A percentile compares a stretch with the other conserved stretches of the same genome.
Evolutionary conservation across 1,284 basidiomycete species (phyloP).

Genomic region (Tetrapyrgos nigripes): DNA sequence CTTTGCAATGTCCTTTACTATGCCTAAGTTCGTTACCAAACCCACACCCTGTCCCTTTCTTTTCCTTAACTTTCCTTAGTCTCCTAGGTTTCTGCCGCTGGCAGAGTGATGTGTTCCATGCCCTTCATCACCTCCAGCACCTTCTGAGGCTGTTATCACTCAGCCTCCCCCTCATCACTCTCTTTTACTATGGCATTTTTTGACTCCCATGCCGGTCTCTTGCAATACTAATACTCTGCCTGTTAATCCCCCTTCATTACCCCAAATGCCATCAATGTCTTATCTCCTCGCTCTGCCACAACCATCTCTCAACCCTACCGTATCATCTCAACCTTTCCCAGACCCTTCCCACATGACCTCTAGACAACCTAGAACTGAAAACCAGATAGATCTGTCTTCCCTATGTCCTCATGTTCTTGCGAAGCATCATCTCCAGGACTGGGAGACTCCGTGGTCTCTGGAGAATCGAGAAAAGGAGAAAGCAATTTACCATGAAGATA

Average conservation of each 20-base stretch:
- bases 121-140: not conserved
- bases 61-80: no score
- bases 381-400: not conserved
- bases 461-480: not conserved
- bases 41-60: no score
- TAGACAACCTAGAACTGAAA: not conserved
- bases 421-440: not conserved
- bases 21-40: no score
- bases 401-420: conserved; percentile 1
- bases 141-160: not conserved
- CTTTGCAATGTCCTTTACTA: conserved; percentile 19
- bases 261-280: not conserved
- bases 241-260: no score
- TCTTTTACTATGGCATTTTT: not conserved
- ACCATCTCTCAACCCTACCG: not conserved
- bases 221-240: no score
- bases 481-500: no score
- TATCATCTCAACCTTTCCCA: not conserved
- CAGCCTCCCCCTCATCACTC: not conserved
- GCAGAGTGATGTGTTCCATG: not conserved
- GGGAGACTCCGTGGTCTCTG: not conserved
- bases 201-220: not conserved
- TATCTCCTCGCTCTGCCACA: not conserved
- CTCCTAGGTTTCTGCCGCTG: not conserved
- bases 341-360: not conserved